Conservation (phyloP, 73 alveolate genomes). For the Blepharisma stoltei region DNA sequence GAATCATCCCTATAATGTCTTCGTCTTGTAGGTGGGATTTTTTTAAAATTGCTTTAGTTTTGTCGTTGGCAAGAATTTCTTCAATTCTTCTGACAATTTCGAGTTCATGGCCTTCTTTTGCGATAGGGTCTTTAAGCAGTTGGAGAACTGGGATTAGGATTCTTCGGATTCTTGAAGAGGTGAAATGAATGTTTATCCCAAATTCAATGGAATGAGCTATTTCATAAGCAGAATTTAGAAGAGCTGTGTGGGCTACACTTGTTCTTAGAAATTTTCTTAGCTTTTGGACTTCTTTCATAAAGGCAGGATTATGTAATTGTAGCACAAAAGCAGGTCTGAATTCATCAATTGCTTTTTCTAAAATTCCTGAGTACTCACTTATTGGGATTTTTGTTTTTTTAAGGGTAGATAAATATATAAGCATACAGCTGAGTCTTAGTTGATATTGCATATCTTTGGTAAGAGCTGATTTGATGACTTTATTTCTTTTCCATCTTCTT, state of each 20-base stretch:
- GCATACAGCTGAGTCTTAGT: not conserved
- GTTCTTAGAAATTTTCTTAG: not conserved
- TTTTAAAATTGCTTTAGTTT: not conserved
- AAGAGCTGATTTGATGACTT: too few species aligned
- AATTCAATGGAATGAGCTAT: not conserved
- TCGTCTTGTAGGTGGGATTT: not conserved
- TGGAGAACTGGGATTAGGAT: not conserved
- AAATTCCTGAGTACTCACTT: not conserved
- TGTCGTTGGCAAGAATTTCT: not conserved
- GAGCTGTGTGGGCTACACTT: not conserved
- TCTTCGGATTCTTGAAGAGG: not conserved
- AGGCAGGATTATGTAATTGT: not conserved
- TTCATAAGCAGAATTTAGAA: not conserved
- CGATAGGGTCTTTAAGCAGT: not conserved
- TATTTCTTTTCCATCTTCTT: too few species aligned
- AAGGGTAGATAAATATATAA: not conserved
- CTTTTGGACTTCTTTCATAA: not conserved
- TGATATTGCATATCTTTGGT: not conserved
- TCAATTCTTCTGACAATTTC: slow-evolving; percentile 6
- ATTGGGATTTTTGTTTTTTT: slow-evolving; percentile 3
- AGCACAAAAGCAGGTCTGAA: slow-evolving; percentile 2
- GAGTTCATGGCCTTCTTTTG: not conserved
- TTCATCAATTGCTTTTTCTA: not conserved
- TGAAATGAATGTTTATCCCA: not conserved
- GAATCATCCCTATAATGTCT: not conserved